These are phyloP conservation scores for Allomyces macrogynus DNA, from an alignment of 192 early-diverging fungal species.

Conservation along the genomic window DNA sequence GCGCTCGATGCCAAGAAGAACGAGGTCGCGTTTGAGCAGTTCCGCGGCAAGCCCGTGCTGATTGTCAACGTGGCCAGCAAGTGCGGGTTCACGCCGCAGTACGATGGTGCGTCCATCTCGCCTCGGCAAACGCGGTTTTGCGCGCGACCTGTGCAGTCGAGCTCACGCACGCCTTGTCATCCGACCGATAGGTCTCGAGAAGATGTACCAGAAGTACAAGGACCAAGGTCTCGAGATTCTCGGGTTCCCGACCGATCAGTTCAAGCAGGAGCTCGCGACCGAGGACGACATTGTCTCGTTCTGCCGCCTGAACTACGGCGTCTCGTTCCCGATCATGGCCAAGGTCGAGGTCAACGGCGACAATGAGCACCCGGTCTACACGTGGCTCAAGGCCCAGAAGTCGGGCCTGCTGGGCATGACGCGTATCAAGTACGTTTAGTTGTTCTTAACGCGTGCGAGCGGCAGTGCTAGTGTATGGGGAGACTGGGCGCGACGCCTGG, in stretches of 20 bases:
- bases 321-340: slow-evolving; percentile 70
- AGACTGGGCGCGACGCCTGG: too few relatives aligned
- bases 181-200: slow-evolving; percentile 20
- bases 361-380: slow-evolving; percentile 39
- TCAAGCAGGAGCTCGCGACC: slow-evolving; percentile 45
- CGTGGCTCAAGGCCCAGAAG: slow-evolving; percentile 34
- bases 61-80: slow-evolving; percentile 80
- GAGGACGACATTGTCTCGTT: slow-evolving; percentile 10
- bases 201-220: slow-evolving; percentile 42
- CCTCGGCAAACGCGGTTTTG: slow-evolving; percentile 1
- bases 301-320: slow-evolving; percentile 52
- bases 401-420: slow-evolving; percentile 21
- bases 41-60: slow-evolving; percentile 53
- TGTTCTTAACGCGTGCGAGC: neutral
- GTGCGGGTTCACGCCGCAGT: slow-evolving; percentile 74
- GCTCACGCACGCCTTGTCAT: slow-evolving; percentile 3
- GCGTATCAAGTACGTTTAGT: neutral
- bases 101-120: slow-evolving; percentile 19
- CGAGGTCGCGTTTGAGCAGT: slow-evolving; percentile 28
- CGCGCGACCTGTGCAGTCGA: too few relatives aligned
- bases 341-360: slow-evolving; percentile 70
- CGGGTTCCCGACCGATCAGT: slow-evolving; percentile 87
- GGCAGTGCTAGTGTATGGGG: too few relatives aligned
- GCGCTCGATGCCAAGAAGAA: slow-evolving; percentile 26
- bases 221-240: slow-evolving; percentile 57